Evolutionary conservation across 164 flowering plant species (phyloP).

Genomic region (Vitis riparia): DNA sequence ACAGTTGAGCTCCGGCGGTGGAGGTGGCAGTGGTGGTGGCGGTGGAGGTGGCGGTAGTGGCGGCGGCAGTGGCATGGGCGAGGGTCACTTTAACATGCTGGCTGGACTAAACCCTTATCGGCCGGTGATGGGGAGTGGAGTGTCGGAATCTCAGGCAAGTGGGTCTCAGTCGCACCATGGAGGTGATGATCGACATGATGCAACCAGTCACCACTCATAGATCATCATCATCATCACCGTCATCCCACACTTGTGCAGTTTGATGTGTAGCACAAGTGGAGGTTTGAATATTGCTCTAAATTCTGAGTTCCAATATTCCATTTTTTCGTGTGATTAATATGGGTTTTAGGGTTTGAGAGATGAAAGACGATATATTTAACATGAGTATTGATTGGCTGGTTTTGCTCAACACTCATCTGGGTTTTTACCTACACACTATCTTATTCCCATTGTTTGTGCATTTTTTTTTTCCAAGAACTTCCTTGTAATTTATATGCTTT

Average conservation of each 20-base stretch:
- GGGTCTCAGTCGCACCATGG: conserved; percentile 58
- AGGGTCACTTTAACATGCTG: conserved; percentile 65
- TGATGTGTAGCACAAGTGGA: conserved; percentile 47
- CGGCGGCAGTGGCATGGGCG: conserved; percentile 20
- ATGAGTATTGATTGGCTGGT: conserved; percentile 29
- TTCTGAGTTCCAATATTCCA: conserved; percentile 16
- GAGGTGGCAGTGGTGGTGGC: conserved; percentile 17
- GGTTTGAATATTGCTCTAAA: conserved; percentile 40
- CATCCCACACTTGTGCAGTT: conserved; percentile 28
- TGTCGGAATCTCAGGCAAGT: conserved; percentile 46
- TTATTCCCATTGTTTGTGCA: conserved; percentile 21
- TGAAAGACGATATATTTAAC: conserved; percentile 25
- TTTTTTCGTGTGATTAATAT: conserved; percentile 36
- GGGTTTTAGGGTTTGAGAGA: conserved; percentile 37
- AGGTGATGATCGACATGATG: conserved; percentile 56
- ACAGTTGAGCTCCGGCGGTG: conserved; percentile 36
- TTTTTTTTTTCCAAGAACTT: conserved; percentile 1
- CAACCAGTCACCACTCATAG: conserved; percentile 44
- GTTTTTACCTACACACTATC: conserved; percentile 10
- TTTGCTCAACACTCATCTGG: conserved; percentile 13
- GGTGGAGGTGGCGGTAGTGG: conserved; percentile 21
- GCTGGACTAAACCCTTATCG: conserved; percentile 64
- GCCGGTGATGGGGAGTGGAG: conserved; percentile 26
- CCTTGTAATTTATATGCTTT: conserved; percentile 15
- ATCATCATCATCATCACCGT: not conserved